Conservation (phyloP, 768 basidiomycete species). For the Russula emetica region DNA sequence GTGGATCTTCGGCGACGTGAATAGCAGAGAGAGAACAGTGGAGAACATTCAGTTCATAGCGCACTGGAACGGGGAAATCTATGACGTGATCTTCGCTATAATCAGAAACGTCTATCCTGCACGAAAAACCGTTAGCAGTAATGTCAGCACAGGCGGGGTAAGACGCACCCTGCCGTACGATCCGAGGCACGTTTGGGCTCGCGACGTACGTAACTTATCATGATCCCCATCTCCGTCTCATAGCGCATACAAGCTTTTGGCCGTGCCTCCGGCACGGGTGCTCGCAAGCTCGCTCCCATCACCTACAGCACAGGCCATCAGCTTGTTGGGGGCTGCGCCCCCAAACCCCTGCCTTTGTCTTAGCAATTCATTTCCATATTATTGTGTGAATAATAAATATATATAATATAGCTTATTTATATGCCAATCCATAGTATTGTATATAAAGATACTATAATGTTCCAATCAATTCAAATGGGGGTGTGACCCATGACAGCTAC, state of each 20-base stretch:
- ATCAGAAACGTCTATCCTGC: conserved; percentile 23
- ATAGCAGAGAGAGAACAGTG: conserved; percentile 22
- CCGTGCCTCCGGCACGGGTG: too few relatives aligned
- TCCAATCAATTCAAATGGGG: too few relatives aligned
- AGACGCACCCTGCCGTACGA: conserved; percentile 18
- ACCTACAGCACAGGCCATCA: too few relatives aligned
- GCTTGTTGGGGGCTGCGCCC: too few relatives aligned
- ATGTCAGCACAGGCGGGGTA: neutral
- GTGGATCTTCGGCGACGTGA: conserved; percentile 22
- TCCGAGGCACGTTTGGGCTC: conserved; percentile 16
- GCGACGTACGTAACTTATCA: conserved; percentile 24
- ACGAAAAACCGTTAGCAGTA: neutral
- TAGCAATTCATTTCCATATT: too few relatives aligned
- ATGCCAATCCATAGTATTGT: too few relatives aligned
- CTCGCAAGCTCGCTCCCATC: too few relatives aligned
- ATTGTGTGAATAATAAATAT: too few relatives aligned
- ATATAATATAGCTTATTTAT: too few relatives aligned
- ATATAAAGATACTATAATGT: too few relatives aligned
- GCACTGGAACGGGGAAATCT: conserved; percentile 24
- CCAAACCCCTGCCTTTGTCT: too few relatives aligned
- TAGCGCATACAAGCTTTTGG: conserved; percentile 23
- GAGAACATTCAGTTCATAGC: conserved; percentile 21
- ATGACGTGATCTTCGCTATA: conserved; percentile 21
- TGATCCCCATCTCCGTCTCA: conserved; percentile 18
- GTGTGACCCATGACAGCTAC: too few relatives aligned